Conservation (phyloP, 306 rosid genomes). For the Prunus mongolica region DNA sequence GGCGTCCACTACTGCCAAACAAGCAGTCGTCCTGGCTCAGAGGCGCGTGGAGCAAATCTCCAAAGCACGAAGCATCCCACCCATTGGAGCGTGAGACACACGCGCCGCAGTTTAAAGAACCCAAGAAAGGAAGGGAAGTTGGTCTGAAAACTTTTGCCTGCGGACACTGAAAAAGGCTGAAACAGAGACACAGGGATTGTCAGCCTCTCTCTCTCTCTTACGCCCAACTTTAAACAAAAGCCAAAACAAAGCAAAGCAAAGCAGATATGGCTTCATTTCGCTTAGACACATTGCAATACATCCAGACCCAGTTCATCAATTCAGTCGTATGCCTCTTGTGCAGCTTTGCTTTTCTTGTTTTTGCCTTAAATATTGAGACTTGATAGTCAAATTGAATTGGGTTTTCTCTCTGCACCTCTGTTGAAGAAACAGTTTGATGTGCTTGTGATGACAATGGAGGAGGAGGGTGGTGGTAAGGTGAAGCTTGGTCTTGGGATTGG, state of each 20-base stretch:
- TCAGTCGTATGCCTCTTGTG: neutral
- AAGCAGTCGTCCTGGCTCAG: neutral
- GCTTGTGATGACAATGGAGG: neutral
- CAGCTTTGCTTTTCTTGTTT: neutral
- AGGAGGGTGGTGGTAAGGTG: neutral
- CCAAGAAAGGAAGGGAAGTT: neutral
- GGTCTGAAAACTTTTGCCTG: constrained; percentile 4
- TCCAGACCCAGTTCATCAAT: neutral
- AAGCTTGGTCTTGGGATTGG: constrained; percentile 39
- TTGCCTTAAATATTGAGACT: neutral
- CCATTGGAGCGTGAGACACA: neutral
- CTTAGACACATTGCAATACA: neutral
- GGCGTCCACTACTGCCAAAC: neutral
- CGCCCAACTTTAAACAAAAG: neutral
- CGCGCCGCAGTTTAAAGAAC: neutral
- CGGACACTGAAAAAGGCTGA: constrained; percentile 9
- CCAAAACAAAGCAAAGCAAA: neutral
- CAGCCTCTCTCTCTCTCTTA: neutral
- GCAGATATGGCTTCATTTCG: neutral
- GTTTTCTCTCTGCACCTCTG: neutral
- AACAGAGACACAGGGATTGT: neutral
- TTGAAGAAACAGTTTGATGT: neutral
- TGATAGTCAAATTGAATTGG: neutral
- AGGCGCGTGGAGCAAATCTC: constrained; percentile 22
- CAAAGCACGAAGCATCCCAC: neutral